A percentile compares a stretch with the other conserved stretches of the same genome.
Conservation (phyloP, 1,284 basidiomycete species). For the Ceratobasidium sp. region DNA sequence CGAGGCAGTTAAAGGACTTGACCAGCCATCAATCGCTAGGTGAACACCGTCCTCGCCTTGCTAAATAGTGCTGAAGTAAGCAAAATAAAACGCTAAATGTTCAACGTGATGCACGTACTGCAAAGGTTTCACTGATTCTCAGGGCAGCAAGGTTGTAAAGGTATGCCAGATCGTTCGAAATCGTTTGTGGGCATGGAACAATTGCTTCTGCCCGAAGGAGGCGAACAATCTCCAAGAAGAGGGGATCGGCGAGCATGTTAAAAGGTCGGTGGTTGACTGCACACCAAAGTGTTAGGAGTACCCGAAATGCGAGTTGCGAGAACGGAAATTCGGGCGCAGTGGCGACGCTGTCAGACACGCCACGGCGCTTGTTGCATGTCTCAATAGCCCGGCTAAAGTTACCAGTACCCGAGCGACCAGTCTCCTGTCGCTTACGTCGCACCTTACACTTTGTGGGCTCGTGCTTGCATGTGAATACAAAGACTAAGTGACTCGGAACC, state of each 20-base stretch:
- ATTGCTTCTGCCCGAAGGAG: neutral
- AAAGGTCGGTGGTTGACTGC: conserved; percentile 22
- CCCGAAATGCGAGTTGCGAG: too few relatives aligned
- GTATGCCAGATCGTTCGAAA: conserved; percentile 8
- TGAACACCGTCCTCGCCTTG: neutral
- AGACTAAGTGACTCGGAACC: too few relatives aligned
- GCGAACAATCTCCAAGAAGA: neutral
- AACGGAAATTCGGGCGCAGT: too few relatives aligned
- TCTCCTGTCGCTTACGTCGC: too few relatives aligned
- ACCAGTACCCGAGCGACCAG: too few relatives aligned
- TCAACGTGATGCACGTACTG: neutral
- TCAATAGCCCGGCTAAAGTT: too few relatives aligned
- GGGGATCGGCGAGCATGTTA: neutral
- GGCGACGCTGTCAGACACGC: too few relatives aligned
- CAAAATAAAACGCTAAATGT: neutral
- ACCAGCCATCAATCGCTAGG: conserved; percentile 29
- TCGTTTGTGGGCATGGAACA: neutral
- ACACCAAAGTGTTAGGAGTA: too few relatives aligned
- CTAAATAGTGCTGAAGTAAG: neutral
- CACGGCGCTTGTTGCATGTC: too few relatives aligned
- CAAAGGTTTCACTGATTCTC: neutral
- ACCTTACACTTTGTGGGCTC: too few relatives aligned
- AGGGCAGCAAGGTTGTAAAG: conserved; percentile 2
- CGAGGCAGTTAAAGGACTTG: conserved; percentile 14
- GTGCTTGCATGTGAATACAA: too few relatives aligned